These are phyloP conservation scores for Plantago elongata DNA, from an alignment of 257 asterid species.

Conservation along the genomic window DNA sequence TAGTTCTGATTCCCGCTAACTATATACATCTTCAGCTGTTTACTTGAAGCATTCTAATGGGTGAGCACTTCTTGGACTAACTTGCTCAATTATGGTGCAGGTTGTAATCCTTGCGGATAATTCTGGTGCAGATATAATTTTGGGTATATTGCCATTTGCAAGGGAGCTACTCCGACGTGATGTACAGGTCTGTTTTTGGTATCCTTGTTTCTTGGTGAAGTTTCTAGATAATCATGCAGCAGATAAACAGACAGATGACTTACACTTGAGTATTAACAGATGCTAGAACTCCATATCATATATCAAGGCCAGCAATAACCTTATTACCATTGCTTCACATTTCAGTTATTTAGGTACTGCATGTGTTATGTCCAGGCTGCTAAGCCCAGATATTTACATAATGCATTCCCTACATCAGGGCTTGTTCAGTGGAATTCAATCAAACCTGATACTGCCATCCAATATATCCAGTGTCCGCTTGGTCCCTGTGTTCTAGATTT, in stretches of 20 bases:
- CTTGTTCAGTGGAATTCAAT: too few relatives aligned
- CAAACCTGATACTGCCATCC: too few relatives aligned
- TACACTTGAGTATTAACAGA: slow-evolving; percentile 9
- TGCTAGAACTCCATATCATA: slow-evolving; percentile 12
- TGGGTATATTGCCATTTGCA: slow-evolving; percentile 92
- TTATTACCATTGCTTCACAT: slow-evolving; percentile 6
- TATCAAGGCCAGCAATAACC: slow-evolving; percentile 14
- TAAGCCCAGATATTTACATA: neutral
- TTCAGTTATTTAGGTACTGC: neutral
- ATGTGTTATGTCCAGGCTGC: slow-evolving; percentile 12
- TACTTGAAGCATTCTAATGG: slow-evolving; percentile 8
- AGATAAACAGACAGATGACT: slow-evolving; percentile 2
- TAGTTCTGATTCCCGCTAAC: neutral
- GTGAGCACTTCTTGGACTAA: slow-evolving; percentile 14
- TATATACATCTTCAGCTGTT: slow-evolving; percentile 4
- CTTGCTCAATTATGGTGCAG: slow-evolving; percentile 38
- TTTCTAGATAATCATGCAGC: neutral
- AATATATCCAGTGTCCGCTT: too few relatives aligned
- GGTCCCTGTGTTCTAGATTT: too few relatives aligned
- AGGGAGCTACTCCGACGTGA: slow-evolving; percentile 87
- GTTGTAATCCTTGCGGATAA: slow-evolving; percentile 89
- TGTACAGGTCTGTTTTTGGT: slow-evolving; percentile 53
- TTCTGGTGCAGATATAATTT: slow-evolving; percentile 91
- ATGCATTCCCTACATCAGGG: too few relatives aligned
- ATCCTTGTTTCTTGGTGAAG: slow-evolving; percentile 15